A percentile compares a stretch with the other conserved stretches of the same genome.
Evolutionary conservation across 192 early-diverging fungal species (phyloP).

Genomic region (Irineochytrium annulatum): DNA sequence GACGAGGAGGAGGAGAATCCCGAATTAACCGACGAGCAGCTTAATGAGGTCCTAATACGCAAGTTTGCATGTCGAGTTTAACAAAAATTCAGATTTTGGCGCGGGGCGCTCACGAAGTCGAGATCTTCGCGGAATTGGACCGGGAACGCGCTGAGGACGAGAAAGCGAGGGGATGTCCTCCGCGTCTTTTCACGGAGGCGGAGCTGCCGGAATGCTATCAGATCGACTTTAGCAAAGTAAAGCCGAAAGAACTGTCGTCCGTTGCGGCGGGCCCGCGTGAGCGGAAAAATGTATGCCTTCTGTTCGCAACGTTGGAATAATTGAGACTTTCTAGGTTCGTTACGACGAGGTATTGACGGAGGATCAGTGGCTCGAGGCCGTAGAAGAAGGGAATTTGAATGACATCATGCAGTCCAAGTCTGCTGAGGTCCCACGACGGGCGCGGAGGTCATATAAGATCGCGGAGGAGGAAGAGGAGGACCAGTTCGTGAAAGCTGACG

Average conservation of each 20-base stretch:
- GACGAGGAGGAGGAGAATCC: slow-evolving; percentile 64
- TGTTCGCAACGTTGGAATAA: background rate
- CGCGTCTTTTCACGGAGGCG: slow-evolving; percentile 76
- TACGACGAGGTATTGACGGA: slow-evolving; percentile 94
- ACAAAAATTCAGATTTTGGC: slow-evolving; percentile 58
- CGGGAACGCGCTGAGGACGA: slow-evolving; percentile 57
- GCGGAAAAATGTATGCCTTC: slow-evolving; percentile 45
- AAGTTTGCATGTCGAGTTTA: background rate
- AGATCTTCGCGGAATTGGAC: slow-evolving; percentile 74
- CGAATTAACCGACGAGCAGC: slow-evolving; percentile 78
- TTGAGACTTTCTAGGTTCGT: slow-evolving; percentile 38
- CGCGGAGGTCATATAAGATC: too few species aligned
- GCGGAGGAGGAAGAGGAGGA: slow-evolving; percentile 52
- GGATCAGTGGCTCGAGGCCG: slow-evolving; percentile 81
- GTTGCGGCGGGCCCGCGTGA: slow-evolving; percentile 63
- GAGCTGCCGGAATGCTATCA: slow-evolving; percentile 84
- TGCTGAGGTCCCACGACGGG: slow-evolving; percentile 38
- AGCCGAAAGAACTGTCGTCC: slow-evolving; percentile 43
- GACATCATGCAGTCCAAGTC: slow-evolving; percentile 41
- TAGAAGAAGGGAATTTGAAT: slow-evolving; percentile 44
- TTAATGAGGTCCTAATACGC: slow-evolving; percentile 61
- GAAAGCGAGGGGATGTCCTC: slow-evolving; percentile 53
- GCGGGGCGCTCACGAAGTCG: slow-evolving; percentile 76
- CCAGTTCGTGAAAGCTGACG: slow-evolving; percentile 8
- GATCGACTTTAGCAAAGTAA: slow-evolving; percentile 42